These are phyloP conservation scores for Solanum infundibuliforme DNA, from an alignment of 257 asterid species.

Conservation along the genomic window DNA sequence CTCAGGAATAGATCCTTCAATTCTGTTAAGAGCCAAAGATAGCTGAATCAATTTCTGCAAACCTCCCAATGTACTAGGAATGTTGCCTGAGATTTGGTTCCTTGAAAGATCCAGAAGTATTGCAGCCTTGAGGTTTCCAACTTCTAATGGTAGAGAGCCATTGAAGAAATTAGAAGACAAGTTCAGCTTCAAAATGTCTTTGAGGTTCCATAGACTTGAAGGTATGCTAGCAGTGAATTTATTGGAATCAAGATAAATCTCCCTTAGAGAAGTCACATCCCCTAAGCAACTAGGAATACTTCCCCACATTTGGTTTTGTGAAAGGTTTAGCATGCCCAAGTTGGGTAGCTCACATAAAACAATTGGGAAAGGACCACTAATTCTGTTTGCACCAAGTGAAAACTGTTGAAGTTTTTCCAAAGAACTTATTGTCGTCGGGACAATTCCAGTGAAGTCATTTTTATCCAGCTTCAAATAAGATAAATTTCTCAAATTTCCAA, in stretches of 20 bases:
- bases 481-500: conserved; percentile 23
- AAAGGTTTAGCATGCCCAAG: conserved; percentile 1
- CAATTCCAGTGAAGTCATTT: conserved; percentile 12
- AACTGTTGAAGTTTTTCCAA: conserved; percentile 11
- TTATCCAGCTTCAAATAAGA: not conserved
- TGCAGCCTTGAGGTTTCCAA: conserved; percentile 10
- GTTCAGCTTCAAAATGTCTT: conserved; percentile 13
- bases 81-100: conserved; percentile 18
- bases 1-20: conserved; percentile 22
- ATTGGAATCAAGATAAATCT: conserved; percentile 8
- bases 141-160: conserved; percentile 13
- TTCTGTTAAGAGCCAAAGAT: conserved; percentile 17
- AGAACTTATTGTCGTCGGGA: conserved; percentile 2
- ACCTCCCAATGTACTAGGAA: conserved; percentile 18
- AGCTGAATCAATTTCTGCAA: conserved; percentile 5
- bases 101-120: conserved; percentile 12
- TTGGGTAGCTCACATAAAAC: conserved; percentile 2
- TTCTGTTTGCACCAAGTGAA: not conserved
- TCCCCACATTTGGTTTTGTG: conserved; percentile 13
- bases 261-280: conserved; percentile 17
- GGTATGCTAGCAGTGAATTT: conserved; percentile 18
- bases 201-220: conserved; percentile 8
- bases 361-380: conserved; percentile 12
- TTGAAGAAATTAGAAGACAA: conserved; percentile 21
- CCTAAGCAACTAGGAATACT: conserved; percentile 21